A percentile compares a stretch with the other conserved stretches of the same genome.
These are phyloP conservation scores for Trametes gibbosa DNA, from an alignment of 768 basidiomycete species.

Conservation along the genomic window DNA sequence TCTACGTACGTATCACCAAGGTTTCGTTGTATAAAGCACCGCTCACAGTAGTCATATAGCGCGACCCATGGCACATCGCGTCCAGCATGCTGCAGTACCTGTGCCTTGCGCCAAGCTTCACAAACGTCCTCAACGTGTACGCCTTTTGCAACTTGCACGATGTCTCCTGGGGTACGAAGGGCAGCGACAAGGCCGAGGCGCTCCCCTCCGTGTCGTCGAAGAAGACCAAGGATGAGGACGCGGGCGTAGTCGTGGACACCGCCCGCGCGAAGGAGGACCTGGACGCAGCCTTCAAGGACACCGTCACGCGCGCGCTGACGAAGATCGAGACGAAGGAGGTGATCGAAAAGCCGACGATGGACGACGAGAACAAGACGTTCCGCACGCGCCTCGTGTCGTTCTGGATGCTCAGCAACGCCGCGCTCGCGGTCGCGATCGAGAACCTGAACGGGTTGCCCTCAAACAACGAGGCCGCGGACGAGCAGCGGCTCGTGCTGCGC, in stretches of 20 bases:
- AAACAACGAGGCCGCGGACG: conserved; percentile 40
- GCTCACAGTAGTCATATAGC: conserved; percentile 39
- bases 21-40: neutral
- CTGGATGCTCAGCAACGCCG: conserved; percentile 79
- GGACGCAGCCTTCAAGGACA: conserved; percentile 88
- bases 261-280: conserved; percentile 84
- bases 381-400: conserved; percentile 80
- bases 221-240: conserved; percentile 71
- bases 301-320: conserved; percentile 82
- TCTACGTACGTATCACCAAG: conserved; percentile 60
- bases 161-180: conserved; percentile 95
- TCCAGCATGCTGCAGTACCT: conserved; percentile 92
- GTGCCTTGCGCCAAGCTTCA: conserved; percentile 88
- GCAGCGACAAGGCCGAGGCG: conserved; percentile 90
- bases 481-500: conserved; percentile 36
- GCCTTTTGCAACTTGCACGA: conserved; percentile 97
- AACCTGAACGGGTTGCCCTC: conserved; percentile 64
- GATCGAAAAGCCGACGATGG: conserved; percentile 76
- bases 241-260: conserved; percentile 81
- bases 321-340: conserved; percentile 66
- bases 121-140: conserved; percentile 93
- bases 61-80: conserved; percentile 98
- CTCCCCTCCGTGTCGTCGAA: conserved; percentile 86
- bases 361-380: conserved; percentile 92
- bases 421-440: conserved; percentile 70